A percentile compares a stretch with the other conserved stretches of the same genome.
Conservation (phyloP, 1,284 basidiomycete species). For the Lentinula novae-zelandiae region DNA sequence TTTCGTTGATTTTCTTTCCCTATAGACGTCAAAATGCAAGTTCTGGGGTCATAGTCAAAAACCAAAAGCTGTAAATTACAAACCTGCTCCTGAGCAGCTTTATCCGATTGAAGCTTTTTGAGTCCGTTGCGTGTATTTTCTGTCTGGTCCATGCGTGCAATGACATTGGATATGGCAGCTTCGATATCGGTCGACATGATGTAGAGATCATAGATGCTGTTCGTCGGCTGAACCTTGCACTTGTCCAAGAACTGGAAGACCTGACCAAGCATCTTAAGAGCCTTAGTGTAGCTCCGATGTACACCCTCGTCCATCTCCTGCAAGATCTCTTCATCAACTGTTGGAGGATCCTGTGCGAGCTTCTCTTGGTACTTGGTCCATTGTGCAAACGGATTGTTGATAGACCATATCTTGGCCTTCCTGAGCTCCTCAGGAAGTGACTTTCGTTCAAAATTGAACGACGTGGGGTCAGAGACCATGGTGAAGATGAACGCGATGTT, state of each 20-base stretch:
- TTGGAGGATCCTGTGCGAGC: background rate
- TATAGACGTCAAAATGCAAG: background rate
- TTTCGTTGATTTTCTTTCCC: background rate
- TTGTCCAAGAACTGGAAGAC: constrained; percentile 18
- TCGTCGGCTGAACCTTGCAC: constrained; percentile 14
- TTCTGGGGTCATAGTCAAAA: background rate
- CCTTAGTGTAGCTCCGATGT: constrained; percentile 7
- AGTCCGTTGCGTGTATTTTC: constrained; percentile 7
- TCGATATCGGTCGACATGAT: constrained; percentile 12
- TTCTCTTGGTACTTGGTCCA: constrained; percentile 10
- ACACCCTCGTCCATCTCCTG: background rate
- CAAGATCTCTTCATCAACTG: background rate
- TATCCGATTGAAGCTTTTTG: background rate
- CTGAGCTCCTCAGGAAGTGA: constrained; percentile 9
- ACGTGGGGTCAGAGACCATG: constrained; percentile 19
- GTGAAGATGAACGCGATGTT: constrained; percentile 29
- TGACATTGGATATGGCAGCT: constrained; percentile 7
- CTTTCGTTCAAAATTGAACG: constrained; percentile 22
- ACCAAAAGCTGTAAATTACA: background rate
- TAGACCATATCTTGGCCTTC: constrained; percentile 4
- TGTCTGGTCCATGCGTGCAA: constrained; percentile 15
- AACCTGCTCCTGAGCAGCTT: background rate
- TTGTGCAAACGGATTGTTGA: constrained; percentile 15
- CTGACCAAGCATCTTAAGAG: constrained; percentile 11
- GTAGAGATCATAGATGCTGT: constrained; percentile 14